Evolutionary conservation across 306 rosid genomes (phyloP).

Genomic region (Quercus variabilis): DNA sequence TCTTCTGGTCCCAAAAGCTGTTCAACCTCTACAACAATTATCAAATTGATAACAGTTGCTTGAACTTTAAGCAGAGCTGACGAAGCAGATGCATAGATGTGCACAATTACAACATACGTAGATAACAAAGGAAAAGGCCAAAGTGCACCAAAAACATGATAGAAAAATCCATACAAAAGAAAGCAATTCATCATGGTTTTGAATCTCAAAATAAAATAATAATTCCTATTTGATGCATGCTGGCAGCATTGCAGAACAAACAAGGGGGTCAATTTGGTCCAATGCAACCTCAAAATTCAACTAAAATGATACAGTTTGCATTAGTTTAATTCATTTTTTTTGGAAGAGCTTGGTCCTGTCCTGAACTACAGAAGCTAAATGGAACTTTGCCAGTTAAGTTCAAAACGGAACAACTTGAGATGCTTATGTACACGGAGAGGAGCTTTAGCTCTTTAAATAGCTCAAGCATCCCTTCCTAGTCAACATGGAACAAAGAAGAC

Average conservation of each 20-base stretch:
- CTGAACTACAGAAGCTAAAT: not conserved
- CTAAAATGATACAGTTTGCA: not conserved
- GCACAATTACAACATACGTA: not conserved
- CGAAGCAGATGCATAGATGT: not conserved
- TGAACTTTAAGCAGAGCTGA: not conserved
- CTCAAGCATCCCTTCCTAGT: not conserved
- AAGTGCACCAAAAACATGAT: not conserved
- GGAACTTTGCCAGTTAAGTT: not conserved
- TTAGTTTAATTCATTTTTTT: not conserved
- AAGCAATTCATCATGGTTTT: not conserved
- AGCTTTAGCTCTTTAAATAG: not conserved
- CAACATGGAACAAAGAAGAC: not conserved
- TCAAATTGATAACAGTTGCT: not conserved
- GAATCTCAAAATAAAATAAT: not conserved
- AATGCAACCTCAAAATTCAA: not conserved
- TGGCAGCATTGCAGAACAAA: not conserved
- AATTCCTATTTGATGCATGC: not conserved
- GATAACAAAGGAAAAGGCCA: not conserved
- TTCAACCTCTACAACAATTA: slow-evolving; percentile 72
- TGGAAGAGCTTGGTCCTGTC: not conserved
- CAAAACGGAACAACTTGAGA: not conserved
- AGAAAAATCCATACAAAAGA: not conserved
- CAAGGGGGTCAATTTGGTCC: not conserved
- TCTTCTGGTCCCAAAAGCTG: slow-evolving; percentile 80
- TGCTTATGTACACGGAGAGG: not conserved